A percentile compares a stretch with the other conserved stretches of the same genome.
phyloP scores from a whole-genome alignment of 768 basidiomycete species.

The Pisolithus orientalis region DNA sequence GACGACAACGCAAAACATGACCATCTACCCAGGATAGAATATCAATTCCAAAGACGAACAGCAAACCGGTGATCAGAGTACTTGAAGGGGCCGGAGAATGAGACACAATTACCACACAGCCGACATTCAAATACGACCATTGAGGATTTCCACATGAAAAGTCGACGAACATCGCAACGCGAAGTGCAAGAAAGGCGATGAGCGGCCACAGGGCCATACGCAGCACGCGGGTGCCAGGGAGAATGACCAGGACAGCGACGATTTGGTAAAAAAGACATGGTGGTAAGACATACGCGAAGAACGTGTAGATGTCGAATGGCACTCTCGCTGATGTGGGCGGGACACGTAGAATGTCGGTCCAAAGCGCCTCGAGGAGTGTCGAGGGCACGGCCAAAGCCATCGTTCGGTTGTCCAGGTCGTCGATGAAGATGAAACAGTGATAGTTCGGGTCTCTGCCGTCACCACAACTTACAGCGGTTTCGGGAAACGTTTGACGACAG shows the following conservation, averaged over 20 bases:
- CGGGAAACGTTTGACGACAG: too few species aligned
- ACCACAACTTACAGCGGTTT: too few species aligned
- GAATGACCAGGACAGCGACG: slow-evolving; percentile 44
- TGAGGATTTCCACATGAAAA: not conserved
- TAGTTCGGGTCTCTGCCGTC: too few species aligned
- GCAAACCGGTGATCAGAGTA: not conserved
- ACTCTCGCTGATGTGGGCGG: too few species aligned
- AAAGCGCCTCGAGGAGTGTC: too few species aligned
- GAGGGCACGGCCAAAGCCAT: too few species aligned
- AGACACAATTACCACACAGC: not conserved
- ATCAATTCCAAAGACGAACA: too few species aligned
- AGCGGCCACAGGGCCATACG: slow-evolving; percentile 43
- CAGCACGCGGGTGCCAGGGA: slow-evolving; percentile 36
- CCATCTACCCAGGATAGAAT: not conserved
- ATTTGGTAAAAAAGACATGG: slow-evolving; percentile 39
- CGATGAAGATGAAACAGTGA: too few species aligned
- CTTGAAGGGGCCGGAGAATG: not conserved
- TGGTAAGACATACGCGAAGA: slow-evolving; percentile 35
- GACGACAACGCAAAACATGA: slow-evolving; percentile 1
- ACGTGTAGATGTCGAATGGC: slow-evolving; percentile 27
- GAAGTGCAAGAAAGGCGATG: not conserved
- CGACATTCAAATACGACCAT: not conserved
- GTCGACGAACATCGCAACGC: not conserved
- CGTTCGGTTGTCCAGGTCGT: too few species aligned
- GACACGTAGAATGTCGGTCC: too few species aligned